Percentiles rank a stretch among this genome's conserved stretches.
Evolutionary conservation across 331 rosid genomes (phyloP).

Genomic region (Erythrophleum ivorense): DNA sequence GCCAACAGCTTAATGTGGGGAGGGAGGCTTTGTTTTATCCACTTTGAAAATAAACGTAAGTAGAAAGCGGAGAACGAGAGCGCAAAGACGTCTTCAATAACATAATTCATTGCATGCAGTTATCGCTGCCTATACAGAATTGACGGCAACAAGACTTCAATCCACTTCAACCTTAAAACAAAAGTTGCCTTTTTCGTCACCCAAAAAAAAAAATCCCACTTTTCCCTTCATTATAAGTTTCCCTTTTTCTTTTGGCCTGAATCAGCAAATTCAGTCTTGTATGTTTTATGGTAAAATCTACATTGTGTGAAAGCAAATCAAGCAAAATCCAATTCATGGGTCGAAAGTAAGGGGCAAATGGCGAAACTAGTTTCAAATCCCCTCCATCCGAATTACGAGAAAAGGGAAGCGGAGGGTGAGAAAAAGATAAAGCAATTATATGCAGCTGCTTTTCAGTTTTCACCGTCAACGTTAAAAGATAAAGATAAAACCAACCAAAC

Average conservation of each 20-base stretch:
- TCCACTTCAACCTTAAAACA: not conserved
- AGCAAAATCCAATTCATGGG: not conserved
- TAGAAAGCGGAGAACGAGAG: not conserved
- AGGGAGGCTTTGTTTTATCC: not conserved
- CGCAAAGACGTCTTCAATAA: not conserved
- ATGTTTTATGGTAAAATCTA: not conserved
- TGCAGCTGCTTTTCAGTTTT: not conserved
- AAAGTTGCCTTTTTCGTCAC: not conserved
- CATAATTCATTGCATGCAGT: not conserved
- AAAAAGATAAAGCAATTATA: not conserved
- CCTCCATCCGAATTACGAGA: not conserved
- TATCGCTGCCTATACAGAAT: not conserved
- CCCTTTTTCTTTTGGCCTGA: not conserved
- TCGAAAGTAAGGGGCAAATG: not conserved
- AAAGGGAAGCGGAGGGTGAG: not conserved
- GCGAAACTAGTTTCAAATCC: not conserved
- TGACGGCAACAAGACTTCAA: not conserved
- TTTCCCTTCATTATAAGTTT: not conserved
- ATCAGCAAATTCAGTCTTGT: not conserved
- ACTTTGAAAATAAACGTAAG: not conserved
- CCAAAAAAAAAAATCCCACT: not conserved
- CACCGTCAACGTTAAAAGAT: not conserved
- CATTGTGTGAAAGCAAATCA: not conserved
- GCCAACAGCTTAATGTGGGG: not conserved
- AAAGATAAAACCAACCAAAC: not conserved